A percentile compares a stretch with the other conserved stretches of the same genome.
Conservation (phyloP, 2,329 filamentous ascomycete species). For the Diplocarpon rosae region DNA sequence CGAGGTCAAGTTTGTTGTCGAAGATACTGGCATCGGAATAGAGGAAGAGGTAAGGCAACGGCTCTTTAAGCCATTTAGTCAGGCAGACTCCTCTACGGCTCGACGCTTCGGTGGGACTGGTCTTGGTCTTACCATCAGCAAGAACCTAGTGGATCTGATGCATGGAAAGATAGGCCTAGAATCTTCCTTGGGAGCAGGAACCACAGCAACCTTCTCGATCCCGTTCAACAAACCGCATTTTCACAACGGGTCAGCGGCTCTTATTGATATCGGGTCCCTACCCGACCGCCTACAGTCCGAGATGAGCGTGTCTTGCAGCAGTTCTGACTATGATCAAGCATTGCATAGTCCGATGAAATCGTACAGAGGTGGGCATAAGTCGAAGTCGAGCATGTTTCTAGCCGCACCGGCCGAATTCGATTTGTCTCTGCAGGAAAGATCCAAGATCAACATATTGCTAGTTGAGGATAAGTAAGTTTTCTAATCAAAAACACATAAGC, state of each 20-base stretch:
- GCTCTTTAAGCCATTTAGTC: conserved; percentile 71
- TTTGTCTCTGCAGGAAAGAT: conserved; percentile 45
- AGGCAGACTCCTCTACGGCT: conserved; percentile 71
- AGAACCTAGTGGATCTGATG: conserved; percentile 73
- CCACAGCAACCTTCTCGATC: conserved; percentile 65
- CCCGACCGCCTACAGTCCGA: conserved; percentile 57
- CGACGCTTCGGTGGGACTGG: conserved; percentile 71
- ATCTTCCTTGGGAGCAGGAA: conserved; percentile 56
- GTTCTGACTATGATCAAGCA: conserved; percentile 48
- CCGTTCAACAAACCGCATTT: conserved; percentile 61
- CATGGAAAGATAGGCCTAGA: conserved; percentile 61
- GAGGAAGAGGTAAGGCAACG: conserved; percentile 63
- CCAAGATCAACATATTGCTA: conserved; percentile 58
- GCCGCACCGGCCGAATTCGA: conserved; percentile 34
- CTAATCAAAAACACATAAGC: neutral
- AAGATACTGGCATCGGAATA: conserved; percentile 74
- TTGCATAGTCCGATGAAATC: conserved; percentile 20
- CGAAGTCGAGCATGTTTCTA: conserved; percentile 17
- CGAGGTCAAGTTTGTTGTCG: conserved; percentile 59
- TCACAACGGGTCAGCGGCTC: conserved; percentile 35
- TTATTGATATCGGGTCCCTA: conserved; percentile 52
- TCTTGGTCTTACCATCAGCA: conserved; percentile 68
- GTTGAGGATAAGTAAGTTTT: conserved; percentile 63
- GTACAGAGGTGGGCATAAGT: conserved; percentile 4
- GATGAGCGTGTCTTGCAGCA: conserved; percentile 53